These are phyloP conservation scores for Melanomma pulvis-pyrius DNA, from an alignment of 495 filamentous ascomycete species.

Conservation along the genomic window DNA sequence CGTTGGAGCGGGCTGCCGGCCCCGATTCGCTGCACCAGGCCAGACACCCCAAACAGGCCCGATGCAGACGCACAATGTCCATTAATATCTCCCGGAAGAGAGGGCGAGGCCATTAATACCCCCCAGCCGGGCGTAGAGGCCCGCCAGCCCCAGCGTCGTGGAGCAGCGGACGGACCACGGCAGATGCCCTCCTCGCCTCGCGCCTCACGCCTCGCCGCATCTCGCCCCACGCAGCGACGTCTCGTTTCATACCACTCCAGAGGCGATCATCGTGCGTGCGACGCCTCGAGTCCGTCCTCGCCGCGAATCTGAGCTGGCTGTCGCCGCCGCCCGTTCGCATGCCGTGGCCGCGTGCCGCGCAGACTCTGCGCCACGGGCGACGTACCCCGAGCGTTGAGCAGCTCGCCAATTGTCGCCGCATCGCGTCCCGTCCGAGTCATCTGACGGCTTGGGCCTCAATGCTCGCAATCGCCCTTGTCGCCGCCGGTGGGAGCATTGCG, in stretches of 20 bases:
- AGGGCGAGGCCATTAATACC: not conserved
- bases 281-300: not conserved
- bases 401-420: not conserved
- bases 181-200: slow-evolving; percentile 6
- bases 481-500: not conserved
- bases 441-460: slow-evolving; percentile 13
- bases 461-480: not conserved
- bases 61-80: slow-evolving; percentile 16
- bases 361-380: not conserved
- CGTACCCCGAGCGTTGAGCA: slow-evolving; percentile 4
- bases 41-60: slow-evolving; percentile 4
- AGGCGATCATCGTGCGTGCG: slow-evolving; percentile 21
- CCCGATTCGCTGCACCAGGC: slow-evolving; percentile 18
- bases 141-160: slow-evolving; percentile 4
- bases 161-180: slow-evolving; percentile 23
- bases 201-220: not conserved
- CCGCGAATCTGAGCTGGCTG: slow-evolving; percentile 7
- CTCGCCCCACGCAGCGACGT: slow-evolving; percentile 5
- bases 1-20: slow-evolving; percentile 2
- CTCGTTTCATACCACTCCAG: slow-evolving; percentile 14
- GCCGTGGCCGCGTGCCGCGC: slow-evolving; percentile 16
- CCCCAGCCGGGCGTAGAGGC: not conserved
- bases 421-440: not conserved
- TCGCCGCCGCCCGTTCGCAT: not conserved
- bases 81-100: slow-evolving; percentile 24